Conservation (phyloP, 2,329 filamentous ascomycete genomes). For the Plectosphaerella plurivora region DNA sequence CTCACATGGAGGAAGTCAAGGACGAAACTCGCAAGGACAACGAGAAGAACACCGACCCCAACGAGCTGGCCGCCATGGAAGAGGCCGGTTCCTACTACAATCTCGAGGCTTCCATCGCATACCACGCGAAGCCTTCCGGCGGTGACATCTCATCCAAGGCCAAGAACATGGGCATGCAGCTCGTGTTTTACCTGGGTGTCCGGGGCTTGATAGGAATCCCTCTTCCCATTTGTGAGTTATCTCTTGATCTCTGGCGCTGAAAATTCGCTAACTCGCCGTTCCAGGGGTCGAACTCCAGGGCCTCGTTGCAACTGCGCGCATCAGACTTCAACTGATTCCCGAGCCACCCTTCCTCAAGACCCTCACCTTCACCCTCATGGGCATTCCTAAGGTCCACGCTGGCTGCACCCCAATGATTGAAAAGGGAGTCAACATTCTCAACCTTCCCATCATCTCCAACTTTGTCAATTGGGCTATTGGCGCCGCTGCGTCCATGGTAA, state of each 20-base stretch:
- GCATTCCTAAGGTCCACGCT: constrained; percentile 81
- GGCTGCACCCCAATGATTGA: constrained; percentile 92
- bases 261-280: neutral
- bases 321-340: constrained; percentile 72
- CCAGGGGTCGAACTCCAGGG: constrained; percentile 67
- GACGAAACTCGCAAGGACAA: constrained; percentile 48
- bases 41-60: constrained; percentile 65
- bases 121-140: constrained; percentile 72
- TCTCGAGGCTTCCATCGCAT: constrained; percentile 70
- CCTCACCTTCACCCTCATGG: constrained; percentile 91
- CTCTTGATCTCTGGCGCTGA: neutral
- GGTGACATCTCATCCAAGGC: constrained; percentile 73
- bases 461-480: constrained; percentile 96
- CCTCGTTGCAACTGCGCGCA: constrained; percentile 63
- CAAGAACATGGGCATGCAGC: constrained; percentile 62
- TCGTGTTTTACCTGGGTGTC: constrained; percentile 89
- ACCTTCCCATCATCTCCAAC: constrained; percentile 87
- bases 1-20: constrained; percentile 76
- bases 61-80: constrained; percentile 84
- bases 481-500: constrained; percentile 69
- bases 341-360: constrained; percentile 91
- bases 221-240: constrained; percentile 64
- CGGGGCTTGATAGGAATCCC: constrained; percentile 87
- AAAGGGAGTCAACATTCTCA: constrained; percentile 83
- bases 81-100: constrained; percentile 90